Base-by-base conservation (phyloP, 2,329 filamentous ascomycete genomes). In the Aspergillus fijiensis region DNA sequence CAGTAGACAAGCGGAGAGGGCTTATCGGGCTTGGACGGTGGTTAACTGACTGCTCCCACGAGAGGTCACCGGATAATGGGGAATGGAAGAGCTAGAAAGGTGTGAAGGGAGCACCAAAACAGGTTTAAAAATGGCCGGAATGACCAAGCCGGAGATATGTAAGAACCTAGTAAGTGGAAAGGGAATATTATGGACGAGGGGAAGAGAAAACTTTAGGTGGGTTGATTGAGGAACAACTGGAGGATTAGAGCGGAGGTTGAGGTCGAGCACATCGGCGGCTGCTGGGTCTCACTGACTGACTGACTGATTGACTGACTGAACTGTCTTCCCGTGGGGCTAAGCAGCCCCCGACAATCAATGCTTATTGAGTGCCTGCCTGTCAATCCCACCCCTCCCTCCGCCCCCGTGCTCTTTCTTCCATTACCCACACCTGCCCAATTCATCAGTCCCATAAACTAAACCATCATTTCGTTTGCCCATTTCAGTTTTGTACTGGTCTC, bases 1-100 rank as follows among this genome's bases (percentile, higher is more conserved):
- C 49, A 48, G 52, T 61, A 47, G 47, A 57, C 55, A 54, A 57
- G 62, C 56, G 61, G 63, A 63, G 65, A 65, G 58, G 62, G 66
- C 65, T 67, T 67, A 67, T 67, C 65, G 65, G 65, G 47, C 55
- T 51, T 47, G 51, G 51, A 58, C 23, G 55, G 54, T 11, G 33
- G 4, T 35, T 35, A 35, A 35, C 33, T 12, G 14, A 16, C 29
- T 57, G 51, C 48, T 51, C 42, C 54, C 47, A 57, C 53, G 51
- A 51, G 55, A 49, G 60, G 49, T 49, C 52, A 60, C 49, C 33
- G 54, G 29, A 49, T 50, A 29, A 19, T 56, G 23, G 55, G 29
- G 35, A 29, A 29, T 33, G 33, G 51, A 49, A 27, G 21, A 59
- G 52, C 27, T 55, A 29, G 42, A 31, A 33, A 48, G 31, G 21